A percentile compares a stretch with the other conserved stretches of the same genome.
Conservation (phyloP, 768 basidiomycete species). For the Lyophyllum atratum region DNA sequence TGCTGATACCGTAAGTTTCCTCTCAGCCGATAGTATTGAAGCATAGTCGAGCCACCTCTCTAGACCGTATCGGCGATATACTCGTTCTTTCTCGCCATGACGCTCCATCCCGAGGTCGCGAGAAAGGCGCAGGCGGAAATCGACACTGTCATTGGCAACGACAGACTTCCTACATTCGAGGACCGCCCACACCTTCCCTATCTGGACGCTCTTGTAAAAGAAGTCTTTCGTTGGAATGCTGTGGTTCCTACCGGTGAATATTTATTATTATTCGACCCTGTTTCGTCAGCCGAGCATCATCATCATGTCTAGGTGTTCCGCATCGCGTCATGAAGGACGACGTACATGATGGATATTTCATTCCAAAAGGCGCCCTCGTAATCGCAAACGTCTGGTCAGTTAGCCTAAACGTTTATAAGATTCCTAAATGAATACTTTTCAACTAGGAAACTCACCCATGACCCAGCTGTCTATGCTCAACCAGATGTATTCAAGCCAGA, state of each 20-base stretch:
- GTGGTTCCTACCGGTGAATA: constrained; percentile 44
- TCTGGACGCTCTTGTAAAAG: constrained; percentile 59
- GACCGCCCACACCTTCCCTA: constrained; percentile 63
- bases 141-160: constrained; percentile 57
- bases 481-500: constrained; percentile 62
- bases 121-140: constrained; percentile 66
- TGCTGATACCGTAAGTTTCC: constrained; percentile 51
- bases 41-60: constrained; percentile 8
- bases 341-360: constrained; percentile 60
- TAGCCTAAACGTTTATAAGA: constrained; percentile 4
- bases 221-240: constrained; percentile 55
- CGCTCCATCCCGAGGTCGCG: constrained; percentile 54
- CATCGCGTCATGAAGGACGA: constrained; percentile 64
- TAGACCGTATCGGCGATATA: constrained; percentile 66
- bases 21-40: constrained; percentile 1
- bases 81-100: constrained; percentile 63
- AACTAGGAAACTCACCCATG: constrained; percentile 52
- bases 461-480: constrained; percentile 52
- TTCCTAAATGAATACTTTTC: constrained; percentile 14
- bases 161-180: constrained; percentile 59
- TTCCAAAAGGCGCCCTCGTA: constrained; percentile 58
- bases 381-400: constrained; percentile 53
- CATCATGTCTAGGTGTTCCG: constrained; percentile 40
- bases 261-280: constrained; percentile 1
- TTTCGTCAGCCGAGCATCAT: constrained; percentile 10